Base-by-base conservation (phyloP, 768 basidiomycete genomes). In the Termitomyces heimii region DNA sequence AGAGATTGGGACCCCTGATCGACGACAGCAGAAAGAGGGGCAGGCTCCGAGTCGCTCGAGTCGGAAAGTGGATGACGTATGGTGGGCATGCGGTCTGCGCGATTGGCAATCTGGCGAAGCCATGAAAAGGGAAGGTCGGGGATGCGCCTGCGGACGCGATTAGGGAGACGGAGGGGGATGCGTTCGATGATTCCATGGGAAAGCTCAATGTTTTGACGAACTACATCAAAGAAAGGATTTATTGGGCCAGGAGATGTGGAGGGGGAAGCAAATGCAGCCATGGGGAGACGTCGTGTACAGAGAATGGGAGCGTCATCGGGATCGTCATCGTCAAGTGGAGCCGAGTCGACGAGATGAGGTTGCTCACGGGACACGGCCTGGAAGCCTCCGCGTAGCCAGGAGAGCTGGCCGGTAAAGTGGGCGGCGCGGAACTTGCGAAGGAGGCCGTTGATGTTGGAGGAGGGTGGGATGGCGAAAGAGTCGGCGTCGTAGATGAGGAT, bases 141-240 rank as follows among this genome's bases (percentile, higher is more conserved):
- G n/a, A 89, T 79, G 5, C 89, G 77, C 46, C 74, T 72, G 24
- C 79, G 77, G 51, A 84, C 77, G 46, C 77, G 75, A 54, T 67
- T 64, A 10, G 80, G 75, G 3, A 82, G 71, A 47, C 79, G 72
- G 53, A 97, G 82, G 14, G 91, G 85, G 37, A 96, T 95, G 34
- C 90, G 87, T 64, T 94, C 91, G 0, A 86, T 89, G 60, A 84
- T 79, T 7, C 84, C 83, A 34, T 84, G 76, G 2, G 86, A 82
- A 24, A 97, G 82, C 72, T 97, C 94, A 2, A 85, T 68, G 63
- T 93, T 92, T 71, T 94, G 91, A 39, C 90, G 85, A 64, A 98
- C 90, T 64, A 89, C 88, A 71, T 98, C 95, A 63, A 92, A 98
- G 75, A 98, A 98, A 10, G 96, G 96, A 68, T 96, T 98, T 1